Conservation (phyloP, 148 eudicot species). For the Fagopyrum esculentum region DNA sequence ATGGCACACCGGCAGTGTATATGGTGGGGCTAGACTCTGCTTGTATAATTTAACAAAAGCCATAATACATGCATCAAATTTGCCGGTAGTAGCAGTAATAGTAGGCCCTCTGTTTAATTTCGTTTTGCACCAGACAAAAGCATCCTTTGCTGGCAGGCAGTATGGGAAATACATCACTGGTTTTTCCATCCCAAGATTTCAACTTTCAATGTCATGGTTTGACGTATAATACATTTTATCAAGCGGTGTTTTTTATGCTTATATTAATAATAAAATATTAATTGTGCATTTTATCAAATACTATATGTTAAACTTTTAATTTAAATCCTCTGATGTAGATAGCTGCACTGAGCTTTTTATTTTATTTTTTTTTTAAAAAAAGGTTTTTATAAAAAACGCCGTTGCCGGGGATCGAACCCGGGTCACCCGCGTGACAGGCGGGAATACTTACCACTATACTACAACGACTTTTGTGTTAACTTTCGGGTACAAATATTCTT, state of each 20-base stretch:
- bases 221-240: too few relatives aligned
- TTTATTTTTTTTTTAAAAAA: too few relatives aligned
- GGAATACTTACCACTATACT: slow-evolving; percentile 99
- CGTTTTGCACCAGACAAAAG: slow-evolving; percentile 12
- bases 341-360: too few relatives aligned
- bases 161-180: neutral
- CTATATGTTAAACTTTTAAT: too few relatives aligned
- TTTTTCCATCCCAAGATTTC: neutral
- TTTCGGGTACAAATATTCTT: too few relatives aligned
- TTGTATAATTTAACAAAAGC: neutral
- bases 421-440: slow-evolving; percentile 99
- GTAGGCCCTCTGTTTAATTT: neutral
- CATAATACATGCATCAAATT: neutral
- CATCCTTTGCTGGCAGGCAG: slow-evolving; percentile 8
- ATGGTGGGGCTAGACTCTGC: slow-evolving; percentile 2
- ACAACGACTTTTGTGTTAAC: slow-evolving; percentile 51
- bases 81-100: neutral
- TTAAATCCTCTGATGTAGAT: too few relatives aligned
- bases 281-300: too few relatives aligned
- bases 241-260: too few relatives aligned
- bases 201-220: too few relatives aligned
- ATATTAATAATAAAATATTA: too few relatives aligned
- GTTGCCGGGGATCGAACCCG: slow-evolving; percentile 99
- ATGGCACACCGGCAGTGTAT: neutral
- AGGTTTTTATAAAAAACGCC: slow-evolving; percentile 32